phyloP scores from a whole-genome alignment of 495 filamentous ascomycete species.

The Talaromyces nanjingensis region DNA sequence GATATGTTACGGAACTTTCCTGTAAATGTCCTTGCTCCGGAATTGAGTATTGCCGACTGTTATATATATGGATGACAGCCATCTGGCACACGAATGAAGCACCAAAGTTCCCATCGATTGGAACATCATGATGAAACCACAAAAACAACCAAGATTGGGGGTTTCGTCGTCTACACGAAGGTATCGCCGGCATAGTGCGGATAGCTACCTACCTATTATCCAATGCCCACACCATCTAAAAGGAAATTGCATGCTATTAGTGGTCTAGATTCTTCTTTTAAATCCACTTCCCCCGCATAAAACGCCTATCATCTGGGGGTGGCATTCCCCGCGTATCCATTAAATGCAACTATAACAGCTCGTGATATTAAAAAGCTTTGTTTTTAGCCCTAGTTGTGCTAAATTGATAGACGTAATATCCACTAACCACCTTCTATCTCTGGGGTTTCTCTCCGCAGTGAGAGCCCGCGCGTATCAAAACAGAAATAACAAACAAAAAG shows the following conservation, averaged over 20 bases:
- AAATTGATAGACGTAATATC: not conserved
- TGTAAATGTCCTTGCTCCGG: too few relatives aligned
- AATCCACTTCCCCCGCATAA: not conserved
- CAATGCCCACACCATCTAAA: too few relatives aligned
- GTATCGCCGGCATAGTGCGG: too few relatives aligned
- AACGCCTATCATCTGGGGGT: not conserved
- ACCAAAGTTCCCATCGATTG: too few relatives aligned
- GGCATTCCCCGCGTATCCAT: not conserved
- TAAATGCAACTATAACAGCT: not conserved
- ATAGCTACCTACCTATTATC: too few relatives aligned
- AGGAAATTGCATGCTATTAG: not conserved
- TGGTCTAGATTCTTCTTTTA: not conserved
- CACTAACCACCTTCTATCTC: not conserved
- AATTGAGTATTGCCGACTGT: too few relatives aligned
- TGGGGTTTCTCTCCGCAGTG: not conserved
- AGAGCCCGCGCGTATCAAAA: not conserved
- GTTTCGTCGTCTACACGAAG: too few relatives aligned
- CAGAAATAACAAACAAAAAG: not conserved
- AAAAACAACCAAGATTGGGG: too few relatives aligned
- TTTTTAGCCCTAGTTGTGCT: not conserved
- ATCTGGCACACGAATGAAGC: too few relatives aligned
- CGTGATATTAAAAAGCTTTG: not conserved
- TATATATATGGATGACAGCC: too few relatives aligned
- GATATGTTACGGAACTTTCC: too few relatives aligned
- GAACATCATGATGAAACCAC: too few relatives aligned